Evolutionary conservation across 1,139 yeast genomes (phyloP), one percentile per base, ranked within the genome.

Genomic region (Geotrichum fermentans): DNA sequence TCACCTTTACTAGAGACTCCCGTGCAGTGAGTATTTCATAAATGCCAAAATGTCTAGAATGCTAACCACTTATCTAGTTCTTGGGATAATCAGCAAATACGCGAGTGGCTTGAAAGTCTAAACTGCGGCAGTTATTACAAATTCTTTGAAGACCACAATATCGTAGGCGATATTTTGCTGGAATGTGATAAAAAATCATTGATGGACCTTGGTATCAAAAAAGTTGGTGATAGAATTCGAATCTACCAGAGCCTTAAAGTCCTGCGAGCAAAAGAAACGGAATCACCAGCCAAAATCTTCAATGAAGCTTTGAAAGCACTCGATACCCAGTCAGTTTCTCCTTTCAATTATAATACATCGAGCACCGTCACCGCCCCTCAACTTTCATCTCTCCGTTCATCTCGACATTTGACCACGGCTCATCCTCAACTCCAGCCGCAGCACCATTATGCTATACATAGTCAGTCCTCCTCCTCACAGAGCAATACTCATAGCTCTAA

Each of bases 191-290:
- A 77, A 34, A 73, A 68, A n/a, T 78, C 89, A 0, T 73, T 92
- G 49, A 76, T 75, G 49, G 95, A 84, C 54, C 64, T 92, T 7
- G 97, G 96, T 0, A 68, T 92, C n/a, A 57, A 58, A 17, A 83
- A 79, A 56, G 77, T 92, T 8, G 97, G 97, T 0, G 97, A 92
- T 63, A 71, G 97, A 30, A 72, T 92, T 32, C 71, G 83, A 30
- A 63, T 87, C 7, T 80, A 79, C 56, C 69, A 79, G 18, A 80
- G 83, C 50, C 56, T 71, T 35, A 60, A 59, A 39, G 50, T 54
- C n/a, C 57, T 68, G 14, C 45, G 53, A 4, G 41, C 56, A 63
- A 16, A 40, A 40, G 32, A 54, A 53, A 62, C 65, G 28, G 43
- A n/a, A 24, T 13, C 47, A 3, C 42, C 45, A 5, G 43, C 43